Conservation (phyloP, 2,329 filamentous ascomycete species). For the Zasmidium citrigriseum region DNA sequence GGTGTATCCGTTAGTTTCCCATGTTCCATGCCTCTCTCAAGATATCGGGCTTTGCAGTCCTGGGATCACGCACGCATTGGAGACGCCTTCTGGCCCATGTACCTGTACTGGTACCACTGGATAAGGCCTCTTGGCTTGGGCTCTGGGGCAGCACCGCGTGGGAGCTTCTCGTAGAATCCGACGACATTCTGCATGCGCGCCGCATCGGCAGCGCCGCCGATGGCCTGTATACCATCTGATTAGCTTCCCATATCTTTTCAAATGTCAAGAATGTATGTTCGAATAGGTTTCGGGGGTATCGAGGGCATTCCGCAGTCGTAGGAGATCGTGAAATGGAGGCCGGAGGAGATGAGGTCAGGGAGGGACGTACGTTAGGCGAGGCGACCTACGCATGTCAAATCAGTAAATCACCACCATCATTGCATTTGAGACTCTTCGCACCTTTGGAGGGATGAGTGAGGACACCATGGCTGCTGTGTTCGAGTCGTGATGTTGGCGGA, state of each 20-base stretch:
- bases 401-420: slow-evolving; percentile 32
- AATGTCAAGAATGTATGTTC: neutral
- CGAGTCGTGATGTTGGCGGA: slow-evolving; percentile 18
- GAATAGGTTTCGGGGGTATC: neutral
- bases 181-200: slow-evolving; percentile 97
- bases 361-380: slow-evolving; percentile 73
- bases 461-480: slow-evolving; percentile 53
- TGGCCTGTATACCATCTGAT: slow-evolving; percentile 64
- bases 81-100: slow-evolving; percentile 94
- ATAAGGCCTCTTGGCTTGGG: slow-evolving; percentile 78
- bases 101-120: slow-evolving; percentile 78
- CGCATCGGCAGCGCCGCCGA: slow-evolving; percentile 93
- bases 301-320: too few relatives aligned
- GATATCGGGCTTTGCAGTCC: neutral
- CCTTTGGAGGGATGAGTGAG: slow-evolving; percentile 99
- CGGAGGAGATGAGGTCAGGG: slow-evolving; percentile 8
- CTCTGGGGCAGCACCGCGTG: slow-evolving; percentile 85
- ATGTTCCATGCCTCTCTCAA: neutral
- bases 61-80: slow-evolving; percentile 71
- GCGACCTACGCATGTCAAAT: slow-evolving; percentile 61
- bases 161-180: slow-evolving; percentile 98
- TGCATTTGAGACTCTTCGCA: slow-evolving; percentile 48
- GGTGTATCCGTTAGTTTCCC: slow-evolving; percentile 22
- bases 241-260: slow-evolving; percentile 15
- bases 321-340: neutral